Base-by-base conservation (phyloP, 148 eudicot species). In the Arctostaphylos glauca region DNA sequence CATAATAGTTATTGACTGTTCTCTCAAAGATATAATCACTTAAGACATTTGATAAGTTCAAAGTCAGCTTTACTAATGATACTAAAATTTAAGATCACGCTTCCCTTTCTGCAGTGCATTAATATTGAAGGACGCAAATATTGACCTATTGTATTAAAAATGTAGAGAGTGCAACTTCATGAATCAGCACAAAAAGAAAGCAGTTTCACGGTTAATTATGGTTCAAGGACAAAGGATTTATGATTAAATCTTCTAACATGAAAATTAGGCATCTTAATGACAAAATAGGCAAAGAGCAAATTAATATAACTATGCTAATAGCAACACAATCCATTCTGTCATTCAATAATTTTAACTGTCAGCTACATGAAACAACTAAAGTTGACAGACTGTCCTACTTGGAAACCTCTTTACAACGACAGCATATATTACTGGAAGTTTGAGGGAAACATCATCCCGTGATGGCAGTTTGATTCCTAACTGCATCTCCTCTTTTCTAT, bases 61-160 rank as follows among this genome's bases (percentile, higher is more conserved):
- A 43, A 70, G 47, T 13, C 48, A 41, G 38, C 8, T 70, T 70
- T 70, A 3, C 43, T 16, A 59, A 56, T 16, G 16, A 18, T 4
- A n/a, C 21, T 19, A 12, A 9, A 6, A 66, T 66, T 66, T 19
- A 41, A 12, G 18, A 70, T 38, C 48, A 70, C 14, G 1, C 43
- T 70, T 68, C 14, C 74, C 74, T 70, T 70, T 68, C 41, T 64
- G 70, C 70, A 64, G 10, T 38, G 74, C 74, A 70, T 15, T 3
- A 41, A 73, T 21, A 18, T 47, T 44, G 25, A 44, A 47, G 52
- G 0, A 44, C 6, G 25, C 74, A 15, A 9, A 2, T 47, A 16
- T 16, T 70, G 3, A 12, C 5, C 38, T 31, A 31, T 31, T 31
- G 38, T 31, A 31, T 31, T 2, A 14, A 16, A 4, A 3, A 44